Evolutionary conservation across 257 asterid genomes (phyloP).

Genomic region (Gentiana straminea): DNA sequence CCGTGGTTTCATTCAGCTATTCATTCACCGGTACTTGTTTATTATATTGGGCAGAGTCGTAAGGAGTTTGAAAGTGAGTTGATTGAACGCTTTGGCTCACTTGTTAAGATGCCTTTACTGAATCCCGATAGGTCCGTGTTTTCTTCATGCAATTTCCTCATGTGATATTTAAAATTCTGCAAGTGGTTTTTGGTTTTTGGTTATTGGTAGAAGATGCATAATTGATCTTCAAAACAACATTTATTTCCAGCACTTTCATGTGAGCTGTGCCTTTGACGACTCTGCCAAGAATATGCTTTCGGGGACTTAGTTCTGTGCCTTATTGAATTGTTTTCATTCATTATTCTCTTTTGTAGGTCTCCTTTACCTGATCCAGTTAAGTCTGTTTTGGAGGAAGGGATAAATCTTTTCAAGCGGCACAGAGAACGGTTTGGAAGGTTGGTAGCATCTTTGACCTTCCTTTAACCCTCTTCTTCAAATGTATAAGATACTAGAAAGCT

Average conservation of each 20-base stretch:
- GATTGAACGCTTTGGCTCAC: slow-evolving; percentile 78
- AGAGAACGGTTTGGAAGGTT: slow-evolving; percentile 59
- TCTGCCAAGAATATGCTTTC: too few species aligned
- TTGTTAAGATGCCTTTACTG: slow-evolving; percentile 89
- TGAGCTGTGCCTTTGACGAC: too few species aligned
- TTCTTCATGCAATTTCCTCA: slow-evolving; percentile 5
- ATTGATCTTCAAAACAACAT: neutral
- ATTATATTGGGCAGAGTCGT: slow-evolving; percentile 48
- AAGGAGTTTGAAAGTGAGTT: slow-evolving; percentile 74
- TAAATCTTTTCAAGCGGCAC: slow-evolving; percentile 67
- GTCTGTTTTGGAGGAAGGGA: slow-evolving; percentile 76
- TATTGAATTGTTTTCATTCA: slow-evolving; percentile 12
- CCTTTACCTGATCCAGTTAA: slow-evolving; percentile 65
- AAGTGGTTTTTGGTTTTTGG: neutral
- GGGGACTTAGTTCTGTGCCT: neutral
- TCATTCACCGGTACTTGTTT: slow-evolving; percentile 12
- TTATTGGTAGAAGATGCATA: neutral
- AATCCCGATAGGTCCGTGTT: slow-evolving; percentile 54
- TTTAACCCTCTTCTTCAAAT: neutral
- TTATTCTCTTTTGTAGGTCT: slow-evolving; percentile 43
- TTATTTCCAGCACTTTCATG: too few species aligned
- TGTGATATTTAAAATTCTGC: neutral
- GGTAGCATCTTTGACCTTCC: slow-evolving; percentile 1
- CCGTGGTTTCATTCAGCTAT: too few species aligned
- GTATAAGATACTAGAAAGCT: neutral